Conservation (phyloP, 768 basidiomycete genomes). For the Cyclocybe cylindracea region DNA sequence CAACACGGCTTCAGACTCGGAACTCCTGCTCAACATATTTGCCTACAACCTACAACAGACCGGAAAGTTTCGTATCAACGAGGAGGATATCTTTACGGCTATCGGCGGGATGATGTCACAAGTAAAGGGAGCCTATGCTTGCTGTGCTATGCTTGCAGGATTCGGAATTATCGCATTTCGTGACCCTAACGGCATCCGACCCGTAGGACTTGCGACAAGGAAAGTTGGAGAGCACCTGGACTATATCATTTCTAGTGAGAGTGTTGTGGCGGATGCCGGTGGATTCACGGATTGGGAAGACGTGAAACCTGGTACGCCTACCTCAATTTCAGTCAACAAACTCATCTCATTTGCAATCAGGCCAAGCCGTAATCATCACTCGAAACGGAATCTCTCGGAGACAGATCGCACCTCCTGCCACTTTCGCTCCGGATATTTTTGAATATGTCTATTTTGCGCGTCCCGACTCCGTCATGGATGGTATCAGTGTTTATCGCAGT, state of each 20-base stretch:
- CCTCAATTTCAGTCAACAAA: background rate
- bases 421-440: slow-evolving; percentile 97
- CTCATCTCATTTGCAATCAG: slow-evolving; percentile 35
- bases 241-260: slow-evolving; percentile 92
- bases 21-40: slow-evolving; percentile 95
- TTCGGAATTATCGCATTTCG: slow-evolving; percentile 98
- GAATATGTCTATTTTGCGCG: slow-evolving; percentile 99
- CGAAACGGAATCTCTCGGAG: slow-evolving; percentile 74
- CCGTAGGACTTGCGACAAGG: slow-evolving; percentile 83
- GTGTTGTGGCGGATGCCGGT: slow-evolving; percentile 92
- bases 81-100: slow-evolving; percentile 98
- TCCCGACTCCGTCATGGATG: slow-evolving; percentile 96
- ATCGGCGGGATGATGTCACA: slow-evolving; percentile 87
- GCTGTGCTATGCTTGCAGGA: slow-evolving; percentile 98
- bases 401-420: slow-evolving; percentile 65
- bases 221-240: slow-evolving; percentile 64
- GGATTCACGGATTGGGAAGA: slow-evolving; percentile 95
- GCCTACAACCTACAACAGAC: slow-evolving; percentile 98
- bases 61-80: slow-evolving; percentile 98
- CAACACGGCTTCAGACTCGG: slow-evolving; percentile 98
- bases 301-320: slow-evolving; percentile 74
- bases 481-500: slow-evolving; percentile 94
- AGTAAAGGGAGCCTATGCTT: slow-evolving; percentile 93
- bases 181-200: slow-evolving; percentile 97
- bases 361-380: slow-evolving; percentile 96